Evolutionary conservation across 1,139 yeast genomes (phyloP).

Genomic region (Saccharomyces hybrid): DNA sequence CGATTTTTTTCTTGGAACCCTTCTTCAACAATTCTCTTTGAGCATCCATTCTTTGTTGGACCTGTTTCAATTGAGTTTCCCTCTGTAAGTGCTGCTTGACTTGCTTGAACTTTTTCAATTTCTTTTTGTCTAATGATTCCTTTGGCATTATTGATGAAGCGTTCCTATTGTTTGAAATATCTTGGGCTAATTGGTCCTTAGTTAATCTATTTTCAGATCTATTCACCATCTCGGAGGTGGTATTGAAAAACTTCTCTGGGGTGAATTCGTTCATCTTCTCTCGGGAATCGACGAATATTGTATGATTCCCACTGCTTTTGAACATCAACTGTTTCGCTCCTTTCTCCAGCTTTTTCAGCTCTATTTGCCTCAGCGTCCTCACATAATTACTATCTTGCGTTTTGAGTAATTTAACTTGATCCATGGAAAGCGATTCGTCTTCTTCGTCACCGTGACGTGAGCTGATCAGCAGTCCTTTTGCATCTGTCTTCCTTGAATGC

Average conservation of each 20-base stretch:
- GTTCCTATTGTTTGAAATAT: slow-evolving; percentile 15
- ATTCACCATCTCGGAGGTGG: slow-evolving; percentile 54
- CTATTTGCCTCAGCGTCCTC: slow-evolving; percentile 66
- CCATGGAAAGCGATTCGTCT: slow-evolving; percentile 44
- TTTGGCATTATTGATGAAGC: slow-evolving; percentile 30
- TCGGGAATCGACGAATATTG: slow-evolving; percentile 70
- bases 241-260: slow-evolving; percentile 59
- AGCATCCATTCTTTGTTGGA: slow-evolving; percentile 63
- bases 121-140: slow-evolving; percentile 45
- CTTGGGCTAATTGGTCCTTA: slow-evolving; percentile 44
- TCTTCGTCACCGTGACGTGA: slow-evolving; percentile 55
- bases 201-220: slow-evolving; percentile 70
- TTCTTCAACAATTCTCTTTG: slow-evolving; percentile 86
- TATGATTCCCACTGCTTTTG: slow-evolving; percentile 62
- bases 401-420: slow-evolving; percentile 73
- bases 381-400: slow-evolving; percentile 86
- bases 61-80: slow-evolving; percentile 55
- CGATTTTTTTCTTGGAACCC: slow-evolving; percentile 75
- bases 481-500: slow-evolving; percentile 63
- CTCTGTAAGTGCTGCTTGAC: slow-evolving; percentile 58
- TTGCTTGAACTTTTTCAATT: slow-evolving; percentile 49
- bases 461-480: slow-evolving; percentile 53
- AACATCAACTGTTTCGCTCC: slow-evolving; percentile 49
- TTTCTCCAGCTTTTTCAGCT: slow-evolving; percentile 55
- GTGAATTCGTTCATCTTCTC: slow-evolving; percentile 50